Evolutionary conservation across 164 flowering plant species (phyloP).

Genomic region (Stephania yunnanensis): DNA sequence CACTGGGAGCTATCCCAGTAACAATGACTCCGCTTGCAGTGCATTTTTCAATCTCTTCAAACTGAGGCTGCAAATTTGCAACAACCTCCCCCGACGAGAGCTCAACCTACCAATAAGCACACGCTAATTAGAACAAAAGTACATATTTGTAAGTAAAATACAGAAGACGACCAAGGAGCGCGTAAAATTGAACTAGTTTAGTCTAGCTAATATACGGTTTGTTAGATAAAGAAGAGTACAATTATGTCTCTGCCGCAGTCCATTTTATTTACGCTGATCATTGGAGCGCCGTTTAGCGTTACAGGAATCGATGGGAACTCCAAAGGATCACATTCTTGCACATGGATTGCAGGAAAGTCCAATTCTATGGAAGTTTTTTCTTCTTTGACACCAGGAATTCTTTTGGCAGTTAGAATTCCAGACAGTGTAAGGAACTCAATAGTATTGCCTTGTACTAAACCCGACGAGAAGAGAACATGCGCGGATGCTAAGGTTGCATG

Average conservation of each 20-base stretch:
- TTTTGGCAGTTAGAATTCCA: constrained; percentile 63
- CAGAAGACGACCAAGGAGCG: background rate
- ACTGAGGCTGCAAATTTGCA: constrained; percentile 25
- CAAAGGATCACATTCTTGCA: constrained; percentile 31
- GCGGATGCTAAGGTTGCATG: constrained; percentile 36
- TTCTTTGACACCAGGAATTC: constrained; percentile 21
- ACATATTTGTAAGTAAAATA: background rate
- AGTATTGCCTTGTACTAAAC: constrained; percentile 27
- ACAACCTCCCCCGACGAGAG: constrained; percentile 25
- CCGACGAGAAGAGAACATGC: constrained; percentile 42
- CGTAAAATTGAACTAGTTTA: background rate
- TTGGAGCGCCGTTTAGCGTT: constrained; percentile 49
- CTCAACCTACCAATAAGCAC: constrained; percentile 25
- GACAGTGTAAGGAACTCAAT: constrained; percentile 66
- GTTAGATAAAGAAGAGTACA: constrained; percentile 22
- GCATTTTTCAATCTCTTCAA: constrained; percentile 29
- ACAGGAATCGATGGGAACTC: constrained; percentile 38
- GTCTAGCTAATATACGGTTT: no score
- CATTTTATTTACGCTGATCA: constrained; percentile 44
- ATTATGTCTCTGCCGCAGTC: constrained; percentile 33
- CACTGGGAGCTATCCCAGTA: constrained; percentile 30
- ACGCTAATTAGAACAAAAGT: background rate
- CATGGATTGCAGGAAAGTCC: constrained; percentile 49
- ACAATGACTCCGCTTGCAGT: constrained; percentile 29
- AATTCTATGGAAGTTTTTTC: constrained; percentile 45